Base-by-base conservation (phyloP, 2,329 filamentous ascomycete genomes). In the Leptodontidium sp. region DNA sequence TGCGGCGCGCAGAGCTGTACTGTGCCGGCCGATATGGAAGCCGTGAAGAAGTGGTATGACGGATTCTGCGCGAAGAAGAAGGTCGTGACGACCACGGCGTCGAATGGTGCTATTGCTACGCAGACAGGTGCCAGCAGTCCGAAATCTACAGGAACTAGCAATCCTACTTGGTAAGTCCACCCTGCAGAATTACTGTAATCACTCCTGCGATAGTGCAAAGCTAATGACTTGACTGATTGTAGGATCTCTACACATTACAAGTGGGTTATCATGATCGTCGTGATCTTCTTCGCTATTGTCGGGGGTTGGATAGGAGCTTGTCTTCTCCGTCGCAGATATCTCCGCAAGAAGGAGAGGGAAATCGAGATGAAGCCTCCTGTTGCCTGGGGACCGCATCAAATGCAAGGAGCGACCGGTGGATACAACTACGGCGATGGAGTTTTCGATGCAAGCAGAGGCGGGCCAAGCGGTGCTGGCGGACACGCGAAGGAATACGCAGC, bases 231-330 rank as follows among this genome's bases (percentile, higher is more conserved):
- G 21, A 21, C 21, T 21, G 21, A 45, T 32, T 53, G 4, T 70
- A 93, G 91, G 91, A 81, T 92, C 61, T 84, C 86, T 8, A 85
- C 83, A 35, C 92, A 95, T 79, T 93, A 88, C 83, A 86, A 89
- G 82, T 97, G 93, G 93, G 87, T 97, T 57, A 85, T 95, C 71
- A 93, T 96, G 85, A 84, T 96, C 64, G 89, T 93, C 72, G 82
- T 95, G 70, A 84, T 97, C 35, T 85, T 90, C 53, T 82, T 95
- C 69, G 90, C 84, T 64, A 91, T 97, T 70, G 81, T 85, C 15
- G 83, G 84, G 67, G 86, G 93, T 75, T 91, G 90, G 84, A 81
- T 91, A 49, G 84, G 87, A 21, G 91, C 90, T 49, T 88, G 90
- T 76, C 87, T 91, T 79, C 88, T 93, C 81, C 91, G 93, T 73